Evolutionary conservation across 176 grass and related monocot species (phyloP).

Genomic region (Carex cristatella): DNA sequence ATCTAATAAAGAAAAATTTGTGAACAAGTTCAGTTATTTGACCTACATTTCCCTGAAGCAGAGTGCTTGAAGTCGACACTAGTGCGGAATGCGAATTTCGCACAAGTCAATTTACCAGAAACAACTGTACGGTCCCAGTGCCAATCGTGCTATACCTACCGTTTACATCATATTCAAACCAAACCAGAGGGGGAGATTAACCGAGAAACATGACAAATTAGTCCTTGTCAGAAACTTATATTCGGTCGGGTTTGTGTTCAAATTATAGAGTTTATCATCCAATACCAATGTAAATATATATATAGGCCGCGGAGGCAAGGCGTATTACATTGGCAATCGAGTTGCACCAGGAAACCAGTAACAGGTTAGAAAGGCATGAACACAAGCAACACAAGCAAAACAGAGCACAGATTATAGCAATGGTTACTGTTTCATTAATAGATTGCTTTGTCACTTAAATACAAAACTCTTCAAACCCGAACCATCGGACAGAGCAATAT

Average conservation of each 20-base stretch:
- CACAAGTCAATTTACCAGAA: background rate
- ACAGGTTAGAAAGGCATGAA: background rate
- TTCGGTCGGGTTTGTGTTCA: background rate
- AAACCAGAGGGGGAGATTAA: background rate
- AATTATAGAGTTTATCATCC: background rate
- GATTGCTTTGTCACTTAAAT: slow-evolving; percentile 16
- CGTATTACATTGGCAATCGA: background rate
- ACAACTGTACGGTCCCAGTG: background rate
- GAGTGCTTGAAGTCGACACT: background rate
- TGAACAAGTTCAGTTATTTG: background rate
- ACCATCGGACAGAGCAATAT: slow-evolving; percentile 16
- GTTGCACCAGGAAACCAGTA: background rate
- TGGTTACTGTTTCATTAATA: background rate
- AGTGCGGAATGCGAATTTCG: background rate
- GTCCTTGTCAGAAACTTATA: background rate
- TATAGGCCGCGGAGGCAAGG: background rate
- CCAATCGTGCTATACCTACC: background rate
- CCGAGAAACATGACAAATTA: background rate
- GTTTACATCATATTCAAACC: background rate
- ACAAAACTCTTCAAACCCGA: slow-evolving; percentile 12
- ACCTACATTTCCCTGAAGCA: background rate
- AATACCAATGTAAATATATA: background rate
- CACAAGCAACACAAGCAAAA: background rate
- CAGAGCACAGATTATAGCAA: background rate
- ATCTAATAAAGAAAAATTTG: background rate